A percentile compares a stretch with the other conserved stretches of the same genome.
phyloP scores from a whole-genome alignment of 805 yeast genomes.

The Maudiozyma saulgeensis region DNA sequence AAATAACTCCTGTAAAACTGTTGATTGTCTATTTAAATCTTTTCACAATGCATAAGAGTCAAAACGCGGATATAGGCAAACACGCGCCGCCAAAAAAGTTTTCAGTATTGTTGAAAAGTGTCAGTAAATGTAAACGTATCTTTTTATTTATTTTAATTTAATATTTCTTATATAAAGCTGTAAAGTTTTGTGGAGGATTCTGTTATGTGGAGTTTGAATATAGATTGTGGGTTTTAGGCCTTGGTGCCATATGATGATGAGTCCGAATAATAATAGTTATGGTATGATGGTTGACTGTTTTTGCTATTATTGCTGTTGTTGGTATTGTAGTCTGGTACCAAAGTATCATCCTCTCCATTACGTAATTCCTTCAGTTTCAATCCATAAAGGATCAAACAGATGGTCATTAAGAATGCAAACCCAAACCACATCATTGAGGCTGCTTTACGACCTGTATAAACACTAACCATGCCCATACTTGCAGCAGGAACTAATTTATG shows the following conservation, averaged over 20 bases:
- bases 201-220: too few species aligned
- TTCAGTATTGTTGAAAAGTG: neutral
- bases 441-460: conserved; percentile 41
- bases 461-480: conserved; percentile 40
- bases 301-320: neutral
- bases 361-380: conserved; percentile 28
- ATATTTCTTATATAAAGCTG: too few species aligned
- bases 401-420: conserved; percentile 39
- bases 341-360: neutral
- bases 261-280: conserved; percentile 2
- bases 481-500: conserved; percentile 37
- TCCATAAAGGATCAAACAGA: conserved; percentile 31
- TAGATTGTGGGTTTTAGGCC: neutral
- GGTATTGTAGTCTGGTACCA: neutral
- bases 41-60: too few species aligned
- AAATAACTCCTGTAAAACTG: too few species aligned
- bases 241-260: conserved; percentile 1
- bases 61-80: neutral
- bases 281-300: neutral
- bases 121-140: neutral
- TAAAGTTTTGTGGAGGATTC: too few species aligned
- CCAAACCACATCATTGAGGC: conserved; percentile 53
- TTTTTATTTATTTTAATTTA: too few species aligned
- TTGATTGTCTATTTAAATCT: too few species aligned
- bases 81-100: neutral